A percentile compares a stretch with the other conserved stretches of the same genome.
Evolutionary conservation across 2,329 filamentous ascomycete genomes (phyloP).

Genomic region (Blumeriella jaapii): DNA sequence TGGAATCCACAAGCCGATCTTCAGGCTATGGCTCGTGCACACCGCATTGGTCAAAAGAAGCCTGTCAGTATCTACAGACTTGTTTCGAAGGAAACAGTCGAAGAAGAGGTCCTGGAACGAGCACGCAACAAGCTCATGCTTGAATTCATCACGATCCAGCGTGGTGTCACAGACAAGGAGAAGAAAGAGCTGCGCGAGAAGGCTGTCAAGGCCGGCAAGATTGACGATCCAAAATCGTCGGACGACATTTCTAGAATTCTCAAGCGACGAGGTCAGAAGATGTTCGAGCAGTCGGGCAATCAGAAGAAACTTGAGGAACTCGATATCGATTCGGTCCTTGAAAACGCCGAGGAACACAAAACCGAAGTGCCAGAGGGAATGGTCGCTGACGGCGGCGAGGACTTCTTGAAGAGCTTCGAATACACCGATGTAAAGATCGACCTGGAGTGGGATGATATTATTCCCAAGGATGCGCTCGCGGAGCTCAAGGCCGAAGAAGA

Average conservation of each 20-base stretch:
- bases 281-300: conserved; percentile 96
- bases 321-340: conserved; percentile 92
- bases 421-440: conserved; percentile 98
- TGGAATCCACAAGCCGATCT: conserved; percentile 99
- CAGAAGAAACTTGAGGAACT: conserved; percentile 94
- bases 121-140: conserved; percentile 95
- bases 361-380: conserved; percentile 92
- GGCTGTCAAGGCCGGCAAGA: conserved; percentile 67
- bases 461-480: conserved; percentile 84
- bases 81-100: conserved; percentile 95
- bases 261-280: conserved; percentile 96
- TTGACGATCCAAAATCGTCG: conserved; percentile 74
- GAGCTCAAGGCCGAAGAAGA: conserved; percentile 85
- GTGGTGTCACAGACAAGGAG: conserved; percentile 90
- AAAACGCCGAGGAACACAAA: conserved; percentile 93
- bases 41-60: conserved; percentile 92
- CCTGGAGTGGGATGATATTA: conserved; percentile 96
- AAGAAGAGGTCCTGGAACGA: conserved; percentile 92
- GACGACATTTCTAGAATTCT: conserved; percentile 95
- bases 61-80: conserved; percentile 94
- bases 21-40: conserved; percentile 96
- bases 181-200: conserved; percentile 65
- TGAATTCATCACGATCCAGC: conserved; percentile 94
- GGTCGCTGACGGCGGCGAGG: conserved; percentile 90
- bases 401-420: conserved; percentile 80